phyloP scores from a whole-genome alignment of 2,329 filamentous ascomycete species.

The Rutstroemia sp. region DNA sequence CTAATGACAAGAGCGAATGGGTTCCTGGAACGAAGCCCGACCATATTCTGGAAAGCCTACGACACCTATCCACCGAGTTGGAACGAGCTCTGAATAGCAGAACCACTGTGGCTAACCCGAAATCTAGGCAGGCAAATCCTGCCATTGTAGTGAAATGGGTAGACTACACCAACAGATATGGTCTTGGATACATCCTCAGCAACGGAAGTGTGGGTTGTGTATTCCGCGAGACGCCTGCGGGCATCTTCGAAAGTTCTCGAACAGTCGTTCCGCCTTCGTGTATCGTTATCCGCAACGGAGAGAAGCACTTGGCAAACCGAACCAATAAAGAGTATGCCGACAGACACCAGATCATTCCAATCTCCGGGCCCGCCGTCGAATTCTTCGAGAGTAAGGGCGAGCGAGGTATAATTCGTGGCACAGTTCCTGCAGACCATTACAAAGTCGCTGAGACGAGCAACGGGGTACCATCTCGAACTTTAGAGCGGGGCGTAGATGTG shows the following conservation, averaged over 20 bases:
- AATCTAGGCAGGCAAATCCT: slow-evolving; percentile 48
- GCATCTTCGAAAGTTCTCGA: slow-evolving; percentile 37
- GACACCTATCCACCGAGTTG: slow-evolving; percentile 50
- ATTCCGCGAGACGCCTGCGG: slow-evolving; percentile 43
- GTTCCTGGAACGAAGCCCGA: slow-evolving; percentile 51
- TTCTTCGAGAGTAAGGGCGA: slow-evolving; percentile 68
- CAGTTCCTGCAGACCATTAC: slow-evolving; percentile 57
- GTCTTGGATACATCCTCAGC: slow-evolving; percentile 75
- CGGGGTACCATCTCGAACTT: slow-evolving; percentile 48
- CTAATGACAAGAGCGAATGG: slow-evolving; percentile 42
- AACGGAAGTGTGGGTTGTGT: slow-evolving; percentile 74
- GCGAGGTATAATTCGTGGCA: slow-evolving; percentile 53
- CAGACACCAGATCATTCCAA: slow-evolving; percentile 55
- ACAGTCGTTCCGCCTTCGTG: slow-evolving; percentile 60
- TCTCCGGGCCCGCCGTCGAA: slow-evolving; percentile 53
- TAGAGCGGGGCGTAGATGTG: slow-evolving; percentile 54
- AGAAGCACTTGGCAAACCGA: slow-evolving; percentile 59
- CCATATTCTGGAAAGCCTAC: slow-evolving; percentile 47
- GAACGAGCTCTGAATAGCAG: slow-evolving; percentile 57
- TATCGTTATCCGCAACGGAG: slow-evolving; percentile 63
- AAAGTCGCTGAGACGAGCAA: slow-evolving; percentile 47
- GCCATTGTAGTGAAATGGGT: slow-evolving; percentile 74
- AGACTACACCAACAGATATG: slow-evolving; percentile 82
- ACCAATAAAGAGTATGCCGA: slow-evolving; percentile 49
- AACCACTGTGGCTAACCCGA: slow-evolving; percentile 52